Conservation (phyloP, 73 alveolate species). For the Symbiodinium natans region DNA sequence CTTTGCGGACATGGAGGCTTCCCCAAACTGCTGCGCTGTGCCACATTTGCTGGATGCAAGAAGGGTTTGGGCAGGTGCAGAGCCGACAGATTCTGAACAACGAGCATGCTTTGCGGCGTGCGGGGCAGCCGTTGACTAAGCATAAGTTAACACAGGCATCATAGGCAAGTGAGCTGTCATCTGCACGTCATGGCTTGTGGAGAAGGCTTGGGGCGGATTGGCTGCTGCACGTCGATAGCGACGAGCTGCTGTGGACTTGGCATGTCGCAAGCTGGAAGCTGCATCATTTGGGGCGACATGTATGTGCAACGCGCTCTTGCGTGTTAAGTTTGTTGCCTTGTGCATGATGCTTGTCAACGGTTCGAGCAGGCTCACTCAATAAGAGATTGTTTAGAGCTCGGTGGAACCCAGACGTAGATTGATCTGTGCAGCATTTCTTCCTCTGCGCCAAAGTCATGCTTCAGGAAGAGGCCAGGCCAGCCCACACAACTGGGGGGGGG, state of each 20-base stretch:
- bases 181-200: neutral
- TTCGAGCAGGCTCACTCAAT: neutral
- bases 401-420: neutral
- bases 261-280: no score
- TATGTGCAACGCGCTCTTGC: neutral
- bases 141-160: neutral
- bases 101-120: constrained; percentile 68
- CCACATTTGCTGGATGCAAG: neutral
- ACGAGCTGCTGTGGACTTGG: constrained; percentile 62
- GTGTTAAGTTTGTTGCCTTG: neutral
- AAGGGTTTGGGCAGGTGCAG: constrained; percentile 33
- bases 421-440: neutral
- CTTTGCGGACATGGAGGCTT: constrained; percentile 75
- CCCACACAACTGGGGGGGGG: no score
- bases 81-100: constrained; percentile 88
- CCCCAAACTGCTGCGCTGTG: neutral
- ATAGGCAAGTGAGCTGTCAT: neutral
- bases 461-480: neutral
- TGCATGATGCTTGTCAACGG: neutral
- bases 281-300: neutral
- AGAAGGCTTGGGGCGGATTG: constrained; percentile 62
- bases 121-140: constrained; percentile 6
- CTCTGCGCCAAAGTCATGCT: constrained; percentile 27
- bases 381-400: neutral
- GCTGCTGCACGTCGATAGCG: constrained; percentile 91